Percentiles rank a stretch among this genome's conserved stretches.
Evolutionary conservation across 345 rosid species (phyloP).

Genomic region (Nasturtium officinale): DNA sequence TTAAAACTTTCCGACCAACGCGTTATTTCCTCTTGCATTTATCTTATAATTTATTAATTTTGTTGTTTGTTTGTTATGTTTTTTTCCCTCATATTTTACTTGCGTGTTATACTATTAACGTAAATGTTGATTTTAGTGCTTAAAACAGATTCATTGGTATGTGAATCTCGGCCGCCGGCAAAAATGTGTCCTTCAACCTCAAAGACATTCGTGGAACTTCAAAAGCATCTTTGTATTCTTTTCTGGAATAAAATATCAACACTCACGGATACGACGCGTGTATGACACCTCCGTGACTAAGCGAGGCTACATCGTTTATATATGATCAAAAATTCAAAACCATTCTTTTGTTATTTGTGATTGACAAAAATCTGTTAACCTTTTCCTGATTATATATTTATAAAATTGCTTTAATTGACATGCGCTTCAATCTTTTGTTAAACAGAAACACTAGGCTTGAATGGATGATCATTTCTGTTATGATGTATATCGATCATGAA

Average conservation of each 20-base stretch:
- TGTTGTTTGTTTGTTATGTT: not conserved
- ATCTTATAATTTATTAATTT: not conserved
- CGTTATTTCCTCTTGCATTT: slow-evolving; percentile 32
- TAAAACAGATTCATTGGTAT: slow-evolving; percentile 23
- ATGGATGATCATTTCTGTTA: not conserved
- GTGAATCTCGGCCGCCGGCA: slow-evolving; percentile 40
- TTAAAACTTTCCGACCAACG: slow-evolving; percentile 43
- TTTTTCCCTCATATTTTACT: not conserved
- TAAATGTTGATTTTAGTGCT: slow-evolving; percentile 15
- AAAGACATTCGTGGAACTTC: slow-evolving; percentile 38
- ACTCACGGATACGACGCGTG: not conserved
- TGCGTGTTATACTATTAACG: slow-evolving; percentile 4
- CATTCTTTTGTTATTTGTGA: not conserved
- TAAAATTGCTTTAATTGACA: not conserved
- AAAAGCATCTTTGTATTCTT: slow-evolving; percentile 7
- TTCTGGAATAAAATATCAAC: not conserved
- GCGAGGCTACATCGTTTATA: not conserved
- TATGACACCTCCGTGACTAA: not conserved
- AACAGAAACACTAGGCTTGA: not conserved
- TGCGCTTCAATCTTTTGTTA: not conserved
- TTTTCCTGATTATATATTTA: not conserved
- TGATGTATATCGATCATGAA: not conserved
- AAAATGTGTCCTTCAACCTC: slow-evolving; percentile 28
- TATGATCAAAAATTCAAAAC: slow-evolving; percentile 1
- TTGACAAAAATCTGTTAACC: not conserved